Evolutionary conservation across 2,329 filamentous ascomycete species (phyloP), one percentile per base, ranked within the genome.

Genomic region (Aureobasidium leucospermi): DNA sequence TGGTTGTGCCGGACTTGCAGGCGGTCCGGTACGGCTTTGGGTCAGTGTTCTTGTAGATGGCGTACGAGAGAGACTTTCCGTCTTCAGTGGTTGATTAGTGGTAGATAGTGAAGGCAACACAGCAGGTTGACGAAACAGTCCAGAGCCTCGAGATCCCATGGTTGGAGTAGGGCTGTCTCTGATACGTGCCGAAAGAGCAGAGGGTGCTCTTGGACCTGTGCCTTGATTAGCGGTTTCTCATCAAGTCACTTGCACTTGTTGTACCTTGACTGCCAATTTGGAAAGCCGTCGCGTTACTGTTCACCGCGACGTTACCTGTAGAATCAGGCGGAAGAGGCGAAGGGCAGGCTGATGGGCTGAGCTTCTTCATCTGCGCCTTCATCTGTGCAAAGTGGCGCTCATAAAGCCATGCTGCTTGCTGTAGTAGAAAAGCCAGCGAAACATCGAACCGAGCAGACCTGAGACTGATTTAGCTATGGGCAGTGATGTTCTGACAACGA

Each of bases 391-490:
- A 83, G 75, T 97, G 90, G 55, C 89, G 82, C 71, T 97, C 92
- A 69, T 94, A 96, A 6, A 97, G 83, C 83, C 91, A 96, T 72
- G 90, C 91, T 63, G 91, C 91, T 74, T 99, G 91, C 70, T 96
- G 90, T 15, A 96, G 83, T 34, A 99, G 81, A 69, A 97, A 97
- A 42, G 90, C 82, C 60, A 95, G 84, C 29, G 89, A 87, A 19
- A 96, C 93, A 63, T 92, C 83, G 73, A 96, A 96, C 47, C 84
- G 80, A 56, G 82, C 79, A 48, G 89, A 90, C 69, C 87, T 88
- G 65, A 8, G 6, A 61, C 46, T 6, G 7, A 8, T 8, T 61
- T 45, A 46, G 19, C 42, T 19, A 23, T 53, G 16, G 41, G 48
- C 19, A 28, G 4, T n/a, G 19, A 11, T 2, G 11, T n/a, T 2